Evolutionary conservation across 1,284 basidiomycete species (phyloP), one percentile per base, ranked within the genome.

Genomic region (Apiotrichum domesticum): DNA sequence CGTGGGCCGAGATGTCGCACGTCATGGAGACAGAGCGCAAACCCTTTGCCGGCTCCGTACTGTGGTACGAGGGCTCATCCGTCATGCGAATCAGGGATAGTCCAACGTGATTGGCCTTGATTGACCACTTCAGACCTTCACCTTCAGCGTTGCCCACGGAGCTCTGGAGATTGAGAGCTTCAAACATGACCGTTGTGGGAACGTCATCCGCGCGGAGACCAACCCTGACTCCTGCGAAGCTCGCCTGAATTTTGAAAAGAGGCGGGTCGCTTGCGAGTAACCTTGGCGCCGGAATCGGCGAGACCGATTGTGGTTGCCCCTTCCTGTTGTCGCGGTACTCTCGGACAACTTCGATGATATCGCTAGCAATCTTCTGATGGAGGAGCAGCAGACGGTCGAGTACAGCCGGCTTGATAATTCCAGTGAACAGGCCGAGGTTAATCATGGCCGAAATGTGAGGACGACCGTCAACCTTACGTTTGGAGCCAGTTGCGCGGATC

Each of bases 21-120:
- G 84, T 82, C 61, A 95, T 87, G 69, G 90, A 92, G 1, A 90
- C 90, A 5, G 87, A 87, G 47, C 87, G 81, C 60, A 84, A 83
- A 47, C 81, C 82, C 55, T 84, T 78, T 61, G 84, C 82, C 58
- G 85, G 70, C 80, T 65, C 64, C 4, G 64, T 50, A 7, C 70
- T 54, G 42, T 63, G 55, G 52, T 61, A 52, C 15, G 58, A 51
- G 6, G 65, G 51, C 3, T 58, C 42, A 11, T 65, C 46, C 29
- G 62, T 48, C 37, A 60, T 37, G 2, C 60, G 60, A 21, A 57
- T 57, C 34, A 74, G 68, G 2, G 71, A 73, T 4, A 76, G 54
- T 9, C 67, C 67, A 41, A 76, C 67, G 51, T 71, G 70, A 45
- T 69, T 62, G 2, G 71, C 70, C 41, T 72, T 69, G 4, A 70